Evolutionary conservation across 139 green algal genomes (phyloP).

Genomic region (Chlamydomonas schloesseri): DNA sequence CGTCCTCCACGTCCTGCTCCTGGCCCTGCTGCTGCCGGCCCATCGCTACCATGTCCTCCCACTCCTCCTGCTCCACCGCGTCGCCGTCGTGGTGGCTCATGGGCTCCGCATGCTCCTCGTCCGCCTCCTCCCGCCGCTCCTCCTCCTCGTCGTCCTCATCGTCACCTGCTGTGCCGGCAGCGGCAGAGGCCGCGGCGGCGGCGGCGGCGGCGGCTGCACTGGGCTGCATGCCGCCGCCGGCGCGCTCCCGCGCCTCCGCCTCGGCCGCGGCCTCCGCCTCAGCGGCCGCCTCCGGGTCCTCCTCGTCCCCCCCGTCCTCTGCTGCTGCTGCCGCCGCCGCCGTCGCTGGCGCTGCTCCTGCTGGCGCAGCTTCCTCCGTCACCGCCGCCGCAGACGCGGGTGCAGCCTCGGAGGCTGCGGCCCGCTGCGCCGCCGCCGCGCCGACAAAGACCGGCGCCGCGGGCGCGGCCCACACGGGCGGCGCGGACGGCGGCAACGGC

Average conservation of each 20-base stretch:
- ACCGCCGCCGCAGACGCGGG: too few relatives aligned
- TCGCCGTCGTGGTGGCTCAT: slow-evolving; percentile 40
- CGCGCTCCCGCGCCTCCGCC: neutral
- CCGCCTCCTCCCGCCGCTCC: neutral
- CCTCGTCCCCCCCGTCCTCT: neutral
- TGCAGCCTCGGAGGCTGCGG: too few relatives aligned
- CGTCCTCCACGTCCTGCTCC: neutral
- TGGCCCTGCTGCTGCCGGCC: neutral
- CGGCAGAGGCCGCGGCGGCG: too few relatives aligned
- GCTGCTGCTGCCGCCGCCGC: neutral
- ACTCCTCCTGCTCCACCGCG: slow-evolving; percentile 39
- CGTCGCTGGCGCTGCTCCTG: neutral
- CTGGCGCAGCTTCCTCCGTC: neutral
- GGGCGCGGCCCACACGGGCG: neutral
- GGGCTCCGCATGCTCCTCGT: neutral
- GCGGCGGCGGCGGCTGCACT: neutral
- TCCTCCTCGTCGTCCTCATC: neutral
- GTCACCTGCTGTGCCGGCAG: too few relatives aligned
- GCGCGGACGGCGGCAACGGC: neutral
- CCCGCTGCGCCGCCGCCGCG: too few relatives aligned
- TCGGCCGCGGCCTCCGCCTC: neutral
- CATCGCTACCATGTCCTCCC: slow-evolving; percentile 38
- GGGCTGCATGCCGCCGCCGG: neutral
- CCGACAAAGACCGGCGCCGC: too few relatives aligned
- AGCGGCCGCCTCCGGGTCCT: neutral